Evolutionary conservation across 257 asterid genomes (phyloP).

Genomic region (Nicotiana sylvestris): DNA sequence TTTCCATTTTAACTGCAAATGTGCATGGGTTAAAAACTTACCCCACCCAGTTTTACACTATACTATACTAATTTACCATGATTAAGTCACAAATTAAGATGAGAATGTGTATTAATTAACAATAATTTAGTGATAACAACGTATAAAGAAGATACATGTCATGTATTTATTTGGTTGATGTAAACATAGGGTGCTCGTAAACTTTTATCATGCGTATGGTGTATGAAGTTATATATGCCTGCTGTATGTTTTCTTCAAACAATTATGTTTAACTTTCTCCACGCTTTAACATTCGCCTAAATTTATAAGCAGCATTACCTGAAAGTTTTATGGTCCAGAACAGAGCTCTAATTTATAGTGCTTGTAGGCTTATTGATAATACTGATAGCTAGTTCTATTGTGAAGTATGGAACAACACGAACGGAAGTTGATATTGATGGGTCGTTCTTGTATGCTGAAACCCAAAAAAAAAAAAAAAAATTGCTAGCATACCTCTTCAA

Average conservation of each 20-base stretch:
- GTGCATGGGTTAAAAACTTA: neutral
- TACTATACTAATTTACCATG: too few species aligned
- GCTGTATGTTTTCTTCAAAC: neutral
- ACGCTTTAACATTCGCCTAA: neutral
- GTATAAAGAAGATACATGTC: too few species aligned
- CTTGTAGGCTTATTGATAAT: neutral
- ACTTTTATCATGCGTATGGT: neutral
- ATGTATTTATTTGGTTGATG: too few species aligned
- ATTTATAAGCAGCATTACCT: neutral
- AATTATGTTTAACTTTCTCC: neutral
- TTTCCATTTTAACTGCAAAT: neutral
- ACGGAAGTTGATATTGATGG: conserved; percentile 88
- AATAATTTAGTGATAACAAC: too few species aligned
- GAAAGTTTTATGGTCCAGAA: neutral
- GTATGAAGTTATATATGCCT: neutral
- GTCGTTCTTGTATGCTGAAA: conserved; percentile 72
- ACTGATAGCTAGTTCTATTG: conserved; percentile 24
- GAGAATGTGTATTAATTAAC: too few species aligned
- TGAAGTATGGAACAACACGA: conserved; percentile 83
- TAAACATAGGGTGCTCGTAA: too few species aligned
- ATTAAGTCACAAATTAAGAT: too few species aligned
- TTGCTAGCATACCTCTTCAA: conserved; percentile 56
- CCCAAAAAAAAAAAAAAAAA: conserved; percentile 12
- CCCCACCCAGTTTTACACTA: too few species aligned
- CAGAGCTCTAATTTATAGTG: neutral